Conservation (phyloP, 805 yeast species). For the Myxozyma kluyveri region DNA sequence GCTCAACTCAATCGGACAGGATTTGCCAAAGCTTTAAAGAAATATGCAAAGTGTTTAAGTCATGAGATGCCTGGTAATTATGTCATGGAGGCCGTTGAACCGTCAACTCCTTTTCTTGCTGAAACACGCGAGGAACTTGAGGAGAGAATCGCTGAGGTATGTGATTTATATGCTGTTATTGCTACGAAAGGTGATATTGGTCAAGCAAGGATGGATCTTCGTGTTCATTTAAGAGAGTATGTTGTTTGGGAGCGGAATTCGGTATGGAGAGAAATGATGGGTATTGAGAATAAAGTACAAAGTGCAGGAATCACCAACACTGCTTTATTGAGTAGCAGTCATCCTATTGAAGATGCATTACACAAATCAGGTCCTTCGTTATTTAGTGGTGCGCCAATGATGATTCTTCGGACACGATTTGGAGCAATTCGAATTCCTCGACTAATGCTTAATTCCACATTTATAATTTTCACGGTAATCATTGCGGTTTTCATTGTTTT, state of each 20-base stretch:
- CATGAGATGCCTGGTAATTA: conserved; percentile 49
- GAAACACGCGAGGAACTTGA: conserved; percentile 51
- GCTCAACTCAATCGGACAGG: conserved; percentile 85
- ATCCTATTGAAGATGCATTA: conserved; percentile 26
- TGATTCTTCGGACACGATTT: conserved; percentile 17
- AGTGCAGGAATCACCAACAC: conserved; percentile 48
- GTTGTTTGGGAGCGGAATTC: conserved; percentile 97
- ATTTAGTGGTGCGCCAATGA: conserved; percentile 12
- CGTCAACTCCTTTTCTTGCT: conserved; percentile 56
- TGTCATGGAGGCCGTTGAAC: conserved; percentile 44
- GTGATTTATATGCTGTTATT: conserved; percentile 55
- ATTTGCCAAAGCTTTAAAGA: conserved; percentile 82
- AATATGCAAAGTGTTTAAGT: conserved; percentile 80
- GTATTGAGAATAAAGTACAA: conserved; percentile 80
- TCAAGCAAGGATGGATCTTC: conserved; percentile 50
- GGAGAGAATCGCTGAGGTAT: conserved; percentile 51
- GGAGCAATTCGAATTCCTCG: conserved; percentile 38
- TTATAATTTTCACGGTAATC: conserved; percentile 50
- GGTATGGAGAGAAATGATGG: conserved; percentile 96
- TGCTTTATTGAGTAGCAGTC: conserved; percentile 18
- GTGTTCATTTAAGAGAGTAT: conserved; percentile 74
- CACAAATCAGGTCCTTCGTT: conserved; percentile 5
- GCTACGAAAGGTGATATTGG: conserved; percentile 42
- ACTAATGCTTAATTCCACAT: conserved; percentile 41
- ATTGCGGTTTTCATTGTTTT: conserved; percentile 49